Evolutionary conservation across 192 early-diverging fungal genomes (phyloP).

Genomic region (Coemansia sp.): DNA sequence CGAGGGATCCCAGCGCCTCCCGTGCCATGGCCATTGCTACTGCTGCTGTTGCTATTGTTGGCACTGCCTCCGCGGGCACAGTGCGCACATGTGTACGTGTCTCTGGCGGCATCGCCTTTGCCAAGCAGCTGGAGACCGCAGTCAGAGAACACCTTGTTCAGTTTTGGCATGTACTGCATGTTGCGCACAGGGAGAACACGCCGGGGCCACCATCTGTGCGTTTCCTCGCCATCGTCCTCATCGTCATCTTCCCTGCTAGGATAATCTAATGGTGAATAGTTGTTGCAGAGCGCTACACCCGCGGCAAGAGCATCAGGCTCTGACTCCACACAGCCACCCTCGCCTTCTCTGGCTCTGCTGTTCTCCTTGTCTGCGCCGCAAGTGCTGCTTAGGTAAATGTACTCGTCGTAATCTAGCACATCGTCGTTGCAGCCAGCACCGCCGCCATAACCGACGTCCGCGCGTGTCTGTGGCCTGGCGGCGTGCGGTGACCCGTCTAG

Average conservation of each 20-base stretch:
- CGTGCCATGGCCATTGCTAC: not conserved
- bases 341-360: not conserved
- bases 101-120: not conserved
- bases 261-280: not conserved
- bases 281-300: not conserved
- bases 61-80: not conserved
- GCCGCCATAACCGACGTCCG: too few relatives aligned
- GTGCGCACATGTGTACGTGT: conserved; percentile 8
- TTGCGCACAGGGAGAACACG: conserved; percentile 42
- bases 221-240: conserved; percentile 4
- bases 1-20: not conserved
- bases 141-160: conserved; percentile 21
- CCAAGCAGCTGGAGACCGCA: not conserved
- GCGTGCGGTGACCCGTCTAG: not conserved
- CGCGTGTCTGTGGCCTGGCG: not conserved
- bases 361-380: conserved; percentile 5
- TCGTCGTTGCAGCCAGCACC: conserved; percentile 8
- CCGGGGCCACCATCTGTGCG: conserved; percentile 44
- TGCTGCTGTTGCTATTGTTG: not conserved
- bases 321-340: not conserved
- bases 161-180: conserved; percentile 54
- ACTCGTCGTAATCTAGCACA: conserved; percentile 35
- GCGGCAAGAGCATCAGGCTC: not conserved
- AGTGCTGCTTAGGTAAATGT: conserved; percentile 32
- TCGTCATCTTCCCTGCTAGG: not conserved